A percentile compares a stretch with the other conserved stretches of the same genome.
Evolutionary conservation across 192 early-diverging fungal genomes (phyloP).

Genomic region (Mortierella alpina): DNA sequence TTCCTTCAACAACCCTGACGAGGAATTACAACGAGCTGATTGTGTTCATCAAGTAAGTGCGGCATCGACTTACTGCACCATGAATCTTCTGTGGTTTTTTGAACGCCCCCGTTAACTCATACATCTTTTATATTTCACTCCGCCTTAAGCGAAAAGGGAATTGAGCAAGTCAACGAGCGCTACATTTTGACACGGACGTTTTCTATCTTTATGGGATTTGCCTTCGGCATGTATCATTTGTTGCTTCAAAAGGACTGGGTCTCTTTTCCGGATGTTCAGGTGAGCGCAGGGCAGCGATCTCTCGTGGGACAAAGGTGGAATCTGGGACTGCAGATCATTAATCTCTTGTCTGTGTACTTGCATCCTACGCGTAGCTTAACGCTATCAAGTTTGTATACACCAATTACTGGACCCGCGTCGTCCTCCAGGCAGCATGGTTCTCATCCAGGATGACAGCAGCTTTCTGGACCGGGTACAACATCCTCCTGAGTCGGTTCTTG

Average conservation of each 20-base stretch:
- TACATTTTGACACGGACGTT: slow-evolving; percentile 37
- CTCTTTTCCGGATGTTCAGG: slow-evolving; percentile 36
- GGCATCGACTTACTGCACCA: not conserved
- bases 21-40: slow-evolving; percentile 31
- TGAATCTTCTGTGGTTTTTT: not conserved
- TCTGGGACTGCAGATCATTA: not conserved
- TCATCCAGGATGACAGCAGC: slow-evolving; percentile 9
- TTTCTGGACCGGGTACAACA: slow-evolving; percentile 47
- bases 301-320: no score
- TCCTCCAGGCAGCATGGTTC: slow-evolving; percentile 14
- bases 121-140: not conserved
- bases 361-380: slow-evolving; percentile 2
- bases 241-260: slow-evolving; percentile 39
- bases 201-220: slow-evolving; percentile 14
- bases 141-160: slow-evolving; percentile 30
- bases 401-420: slow-evolving; percentile 21
- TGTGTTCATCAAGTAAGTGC: slow-evolving; percentile 32
- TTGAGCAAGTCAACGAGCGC: slow-evolving; percentile 41
- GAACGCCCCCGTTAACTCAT: not conserved
- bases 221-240: slow-evolving; percentile 23
- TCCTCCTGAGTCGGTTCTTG: slow-evolving; percentile 25
- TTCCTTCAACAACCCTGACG: not conserved
- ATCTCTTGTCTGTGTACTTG: not conserved
- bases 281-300: not conserved
- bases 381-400: slow-evolving; percentile 26